These are phyloP conservation scores for Didymella pinodella DNA, from an alignment of 2,329 filamentous ascomycete genomes.

Conservation along the genomic window DNA sequence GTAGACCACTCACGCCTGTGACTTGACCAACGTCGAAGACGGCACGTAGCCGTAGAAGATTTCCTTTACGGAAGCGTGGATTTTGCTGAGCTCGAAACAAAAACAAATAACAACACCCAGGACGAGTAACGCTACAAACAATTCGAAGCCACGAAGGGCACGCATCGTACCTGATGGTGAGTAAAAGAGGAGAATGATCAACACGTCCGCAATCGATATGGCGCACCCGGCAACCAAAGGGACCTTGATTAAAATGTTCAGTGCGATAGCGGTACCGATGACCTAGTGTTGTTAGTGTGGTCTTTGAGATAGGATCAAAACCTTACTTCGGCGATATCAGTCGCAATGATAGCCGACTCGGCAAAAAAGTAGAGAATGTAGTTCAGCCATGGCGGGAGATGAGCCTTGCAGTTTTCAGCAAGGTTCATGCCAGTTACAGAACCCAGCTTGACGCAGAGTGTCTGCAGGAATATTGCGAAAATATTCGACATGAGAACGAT, in stretches of 20 bases:
- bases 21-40: constrained; percentile 60
- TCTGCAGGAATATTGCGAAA: constrained; percentile 75
- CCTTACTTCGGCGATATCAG: constrained; percentile 63
- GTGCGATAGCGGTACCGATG: constrained; percentile 64
- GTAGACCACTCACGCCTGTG: constrained; percentile 55
- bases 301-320: background rate
- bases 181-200: constrained; percentile 65
- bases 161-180: constrained; percentile 61
- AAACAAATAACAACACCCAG: constrained; percentile 65
- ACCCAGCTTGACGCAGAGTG: constrained; percentile 67
- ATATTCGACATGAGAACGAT: constrained; percentile 73
- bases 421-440: constrained; percentile 60
- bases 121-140: constrained; percentile 62
- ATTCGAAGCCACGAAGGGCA: constrained; percentile 61
- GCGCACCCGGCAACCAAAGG: constrained; percentile 65
- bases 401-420: constrained; percentile 58
- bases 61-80: constrained; percentile 60
- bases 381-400: constrained; percentile 63
- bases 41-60: constrained; percentile 65
- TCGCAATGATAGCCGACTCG: constrained; percentile 65
- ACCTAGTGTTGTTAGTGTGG: constrained; percentile 47
- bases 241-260: constrained; percentile 63
- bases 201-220: constrained; percentile 64
- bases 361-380: constrained; percentile 63
- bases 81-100: constrained; percentile 63